A percentile compares a stretch with the other conserved stretches of the same genome.
Conservation (phyloP, 1,139 yeast genomes). For the Maudiozyma humilis region DNA sequence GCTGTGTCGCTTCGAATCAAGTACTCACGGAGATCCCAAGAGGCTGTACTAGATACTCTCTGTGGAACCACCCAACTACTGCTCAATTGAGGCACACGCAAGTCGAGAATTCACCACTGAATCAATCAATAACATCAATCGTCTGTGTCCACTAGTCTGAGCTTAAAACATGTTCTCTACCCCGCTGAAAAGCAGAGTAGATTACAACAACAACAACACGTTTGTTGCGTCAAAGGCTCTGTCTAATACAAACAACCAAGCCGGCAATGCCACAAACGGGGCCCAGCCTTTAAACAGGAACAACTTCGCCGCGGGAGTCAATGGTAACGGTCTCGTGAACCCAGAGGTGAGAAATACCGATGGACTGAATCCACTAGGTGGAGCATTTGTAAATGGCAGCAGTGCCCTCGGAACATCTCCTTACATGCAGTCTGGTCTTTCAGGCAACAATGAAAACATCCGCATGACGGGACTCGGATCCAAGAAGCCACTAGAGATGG, state of each 20-base stretch:
- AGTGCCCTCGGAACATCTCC: slow-evolving; percentile 2
- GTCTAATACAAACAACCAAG: background rate
- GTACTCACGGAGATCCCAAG: too few relatives aligned
- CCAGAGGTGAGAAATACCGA: background rate
- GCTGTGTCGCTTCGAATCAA: too few relatives aligned
- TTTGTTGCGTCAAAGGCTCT: slow-evolving; percentile 11
- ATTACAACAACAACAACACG: slow-evolving; percentile 17
- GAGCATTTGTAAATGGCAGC: background rate
- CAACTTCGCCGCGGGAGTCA: background rate
- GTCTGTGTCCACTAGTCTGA: background rate
- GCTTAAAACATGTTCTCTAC: slow-evolving; percentile 25
- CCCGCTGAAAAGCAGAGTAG: slow-evolving; percentile 27
- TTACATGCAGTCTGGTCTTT: slow-evolving; percentile 5
- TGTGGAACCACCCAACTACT: too few relatives aligned
- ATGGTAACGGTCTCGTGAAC: slow-evolving; percentile 1
- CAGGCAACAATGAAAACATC: slow-evolving; percentile 21
- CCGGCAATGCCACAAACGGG: background rate
- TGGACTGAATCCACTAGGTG: background rate
- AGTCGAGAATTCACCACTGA: background rate
- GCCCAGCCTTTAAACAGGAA: background rate
- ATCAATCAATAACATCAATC: background rate
- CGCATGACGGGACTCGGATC: slow-evolving; percentile 23
- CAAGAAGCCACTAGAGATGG: slow-evolving; percentile 33
- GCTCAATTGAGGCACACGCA: background rate
- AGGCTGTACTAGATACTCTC: too few relatives aligned